Evolutionary conservation across 345 rosid species (phyloP).

Genomic region (Trapa incisa): DNA sequence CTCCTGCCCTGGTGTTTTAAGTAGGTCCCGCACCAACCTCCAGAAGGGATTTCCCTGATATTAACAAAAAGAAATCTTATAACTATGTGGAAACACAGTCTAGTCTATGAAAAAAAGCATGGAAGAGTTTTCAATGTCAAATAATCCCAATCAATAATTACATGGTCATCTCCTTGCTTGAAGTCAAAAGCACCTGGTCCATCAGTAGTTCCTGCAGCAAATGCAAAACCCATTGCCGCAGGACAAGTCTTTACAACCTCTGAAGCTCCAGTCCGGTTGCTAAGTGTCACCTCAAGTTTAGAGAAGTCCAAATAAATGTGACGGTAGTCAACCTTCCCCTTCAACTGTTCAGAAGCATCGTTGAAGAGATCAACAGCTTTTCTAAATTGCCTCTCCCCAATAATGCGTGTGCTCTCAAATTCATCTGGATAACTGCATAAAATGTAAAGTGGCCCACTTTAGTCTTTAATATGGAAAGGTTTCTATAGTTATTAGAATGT

Average conservation of each 20-base stretch:
- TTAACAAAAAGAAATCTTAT: conserved; percentile 3
- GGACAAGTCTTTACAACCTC: conserved; percentile 80
- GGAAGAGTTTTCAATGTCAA: neutral
- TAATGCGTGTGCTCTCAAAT: conserved; percentile 85
- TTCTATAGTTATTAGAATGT: neutral
- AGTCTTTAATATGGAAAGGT: neutral
- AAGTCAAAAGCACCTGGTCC: conserved; percentile 99
- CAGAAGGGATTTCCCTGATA: conserved; percentile 88
- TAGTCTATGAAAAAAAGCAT: neutral
- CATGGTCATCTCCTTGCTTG: conserved; percentile 89
- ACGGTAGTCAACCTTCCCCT: conserved; percentile 71
- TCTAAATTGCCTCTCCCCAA: conserved; percentile 86
- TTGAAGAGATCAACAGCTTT: conserved; percentile 74
- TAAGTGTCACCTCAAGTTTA: conserved; percentile 63
- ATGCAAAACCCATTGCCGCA: conserved; percentile 93
- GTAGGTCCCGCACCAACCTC: conserved; percentile 64
- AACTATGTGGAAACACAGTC: conserved; percentile 3
- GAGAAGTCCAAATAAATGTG: conserved; percentile 75
- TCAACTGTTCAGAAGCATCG: conserved; percentile 64
- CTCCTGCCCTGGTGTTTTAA: conserved; percentile 57
- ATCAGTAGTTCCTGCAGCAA: conserved; percentile 99
- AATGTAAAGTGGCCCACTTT: conserved; percentile 2
- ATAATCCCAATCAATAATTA: conserved; percentile 13
- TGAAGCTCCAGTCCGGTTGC: conserved; percentile 48
- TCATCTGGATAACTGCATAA: conserved; percentile 76